Evolutionary conservation across 1,139 yeast species (phyloP).

Genomic region (Yamadazyma sp.): DNA sequence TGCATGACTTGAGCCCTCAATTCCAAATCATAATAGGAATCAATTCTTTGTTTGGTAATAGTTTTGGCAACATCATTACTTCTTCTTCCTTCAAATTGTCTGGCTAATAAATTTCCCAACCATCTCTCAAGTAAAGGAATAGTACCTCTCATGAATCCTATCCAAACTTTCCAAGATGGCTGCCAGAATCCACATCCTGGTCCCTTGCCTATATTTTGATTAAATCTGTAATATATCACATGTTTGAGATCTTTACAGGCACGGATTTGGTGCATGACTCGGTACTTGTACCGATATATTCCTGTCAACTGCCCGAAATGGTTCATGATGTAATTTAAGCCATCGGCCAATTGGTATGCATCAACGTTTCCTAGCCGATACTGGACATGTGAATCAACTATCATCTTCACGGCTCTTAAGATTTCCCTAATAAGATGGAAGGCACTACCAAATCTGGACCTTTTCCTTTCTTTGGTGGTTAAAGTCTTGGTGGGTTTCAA

Average conservation of each 20-base stretch:
- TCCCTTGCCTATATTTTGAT: conserved; percentile 84
- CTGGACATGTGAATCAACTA: conserved; percentile 94
- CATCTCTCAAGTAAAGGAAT: conserved; percentile 91
- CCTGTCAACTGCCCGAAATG: conserved; percentile 97
- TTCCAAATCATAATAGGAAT: conserved; percentile 92
- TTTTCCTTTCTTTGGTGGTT: conserved; percentile 94
- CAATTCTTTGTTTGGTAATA: conserved; percentile 91
- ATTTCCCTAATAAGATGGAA: conserved; percentile 93
- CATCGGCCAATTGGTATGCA: conserved; percentile 94
- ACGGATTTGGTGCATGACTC: conserved; percentile 97
- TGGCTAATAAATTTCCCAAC: conserved; percentile 85
- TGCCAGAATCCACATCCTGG: conserved; percentile 99
- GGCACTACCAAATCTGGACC: conserved; percentile 94
- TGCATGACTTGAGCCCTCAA: conserved; percentile 93
- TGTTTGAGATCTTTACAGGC: conserved; percentile 96
- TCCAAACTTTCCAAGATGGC: conserved; percentile 98
- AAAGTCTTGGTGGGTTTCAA: conserved; percentile 94
- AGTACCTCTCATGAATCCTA: conserved; percentile 88
- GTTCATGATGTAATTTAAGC: conserved; percentile 81
- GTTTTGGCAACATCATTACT: conserved; percentile 92
- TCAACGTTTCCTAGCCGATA: conserved; percentile 87
- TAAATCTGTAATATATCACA: conserved; percentile 80
- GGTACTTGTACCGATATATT: conserved; percentile 92
- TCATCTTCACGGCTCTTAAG: conserved; percentile 71
- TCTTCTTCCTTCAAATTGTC: conserved; percentile 96